Evolutionary conservation across 169 alveolate genomes (phyloP), one percentile per base, ranked within the genome.

Genomic region (Plasmodium vinckei): DNA sequence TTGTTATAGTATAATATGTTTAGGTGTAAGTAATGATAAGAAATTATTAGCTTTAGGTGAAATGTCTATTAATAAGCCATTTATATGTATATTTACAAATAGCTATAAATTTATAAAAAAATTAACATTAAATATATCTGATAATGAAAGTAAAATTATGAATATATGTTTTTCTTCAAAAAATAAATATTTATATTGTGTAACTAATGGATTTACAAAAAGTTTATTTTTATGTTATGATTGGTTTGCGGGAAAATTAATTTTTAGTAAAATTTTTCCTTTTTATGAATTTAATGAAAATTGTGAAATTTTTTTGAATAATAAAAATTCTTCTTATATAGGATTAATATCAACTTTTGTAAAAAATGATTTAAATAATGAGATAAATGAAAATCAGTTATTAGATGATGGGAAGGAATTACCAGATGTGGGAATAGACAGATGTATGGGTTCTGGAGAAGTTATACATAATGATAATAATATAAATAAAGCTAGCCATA

Each of bases 161-260:
- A 65, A 68, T 17, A 47, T 82, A 56, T 33, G 42, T 5, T 82
- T 82, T 82, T 82, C 90, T 7, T 69, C 90, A 21, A 82, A 82
- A 57, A 82, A 82, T 82, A 82, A 82, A 82, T 82, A 82, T 42
- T 3, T 82, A 42, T 82, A 82, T 68, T 82, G 90, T 59, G 25
- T 82, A 68, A 82, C 90, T 27, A 82, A 68, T 82, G 90, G 86
- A 33, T 67, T 53, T 51, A 82, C 90, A 27, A 82, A 82, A 61
- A 82, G 90, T 72, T 71, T 82, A 44, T 82, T 82, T 60, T 68
- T 82, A 61, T 82, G 90, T 56, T 82, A 82, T 71, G 90, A 82
- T 25, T 82, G 90, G 90, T 23, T 69, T 6, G 47, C 67, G 42
- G 86, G 44, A 12, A 82, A 82, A 61, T 82, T 82, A 82, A 65